Conservation (phyloP, 805 yeast species). For the Nakazawaea ambrosiae region DNA sequence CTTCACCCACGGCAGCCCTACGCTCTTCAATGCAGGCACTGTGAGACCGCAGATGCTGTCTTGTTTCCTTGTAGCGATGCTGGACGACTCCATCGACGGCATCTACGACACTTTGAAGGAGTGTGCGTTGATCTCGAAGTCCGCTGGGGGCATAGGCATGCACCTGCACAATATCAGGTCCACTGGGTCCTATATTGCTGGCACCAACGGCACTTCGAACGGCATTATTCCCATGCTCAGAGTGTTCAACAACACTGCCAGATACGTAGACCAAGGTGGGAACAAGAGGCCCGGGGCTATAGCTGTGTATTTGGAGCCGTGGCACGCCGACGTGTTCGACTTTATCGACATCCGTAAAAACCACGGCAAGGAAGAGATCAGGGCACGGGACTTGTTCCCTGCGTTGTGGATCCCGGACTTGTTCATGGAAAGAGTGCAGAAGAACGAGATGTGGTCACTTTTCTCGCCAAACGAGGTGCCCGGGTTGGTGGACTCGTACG, state of each 20-base stretch:
- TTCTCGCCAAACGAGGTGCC: conserved; percentile 56
- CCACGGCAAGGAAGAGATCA: conserved; percentile 57
- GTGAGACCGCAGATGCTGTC: conserved; percentile 56
- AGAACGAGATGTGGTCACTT: conserved; percentile 48
- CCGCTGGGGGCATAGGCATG: conserved; percentile 59
- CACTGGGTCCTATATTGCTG: conserved; percentile 55
- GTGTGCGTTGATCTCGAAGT: conserved; percentile 54
- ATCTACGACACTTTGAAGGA: conserved; percentile 55
- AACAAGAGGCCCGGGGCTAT: conserved; percentile 62
- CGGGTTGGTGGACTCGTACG: conserved; percentile 47
- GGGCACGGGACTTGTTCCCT: conserved; percentile 58
- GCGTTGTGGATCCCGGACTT: conserved; percentile 60
- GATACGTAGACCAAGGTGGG: conserved; percentile 62
- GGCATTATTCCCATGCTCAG: conserved; percentile 59
- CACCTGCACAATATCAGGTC: conserved; percentile 55
- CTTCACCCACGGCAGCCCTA: conserved; percentile 59
- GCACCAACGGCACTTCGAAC: conserved; percentile 57
- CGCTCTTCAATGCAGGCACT: conserved; percentile 57
- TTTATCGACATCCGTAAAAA: conserved; percentile 54
- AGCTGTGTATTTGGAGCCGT: conserved; percentile 54
- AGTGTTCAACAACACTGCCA: conserved; percentile 56
- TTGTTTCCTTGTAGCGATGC: conserved; percentile 57
- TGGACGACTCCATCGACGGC: conserved; percentile 58
- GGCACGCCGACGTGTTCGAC: conserved; percentile 57
- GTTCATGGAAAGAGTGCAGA: conserved; percentile 55